phyloP scores from a whole-genome alignment of 805 yeast species.

The Metschnikowia vanudenii region DNA sequence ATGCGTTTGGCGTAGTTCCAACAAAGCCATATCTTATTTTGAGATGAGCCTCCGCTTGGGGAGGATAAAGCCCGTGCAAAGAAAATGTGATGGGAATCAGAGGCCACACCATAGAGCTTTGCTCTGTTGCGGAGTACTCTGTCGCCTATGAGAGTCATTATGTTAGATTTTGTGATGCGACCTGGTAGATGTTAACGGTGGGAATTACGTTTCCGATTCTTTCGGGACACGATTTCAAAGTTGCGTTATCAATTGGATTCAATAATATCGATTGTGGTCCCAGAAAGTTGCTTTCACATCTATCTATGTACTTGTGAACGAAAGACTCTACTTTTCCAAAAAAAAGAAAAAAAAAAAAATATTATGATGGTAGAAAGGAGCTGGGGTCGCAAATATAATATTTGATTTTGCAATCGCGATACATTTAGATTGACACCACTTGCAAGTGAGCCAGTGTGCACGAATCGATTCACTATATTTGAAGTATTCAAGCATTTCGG shows the following conservation, averaged over 20 bases:
- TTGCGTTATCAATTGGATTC: too few species aligned
- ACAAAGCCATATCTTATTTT: background rate
- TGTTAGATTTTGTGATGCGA: background rate
- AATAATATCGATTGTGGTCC: too few species aligned
- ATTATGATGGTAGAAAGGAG: too few species aligned
- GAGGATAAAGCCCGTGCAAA: background rate
- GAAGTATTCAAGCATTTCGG: too few species aligned
- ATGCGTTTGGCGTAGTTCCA: background rate
- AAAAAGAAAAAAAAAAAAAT: too few species aligned
- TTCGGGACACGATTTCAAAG: too few species aligned
- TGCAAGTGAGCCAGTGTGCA: background rate
- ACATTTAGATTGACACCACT: background rate
- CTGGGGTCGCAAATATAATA: background rate
- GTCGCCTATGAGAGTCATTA: conserved; percentile 12
- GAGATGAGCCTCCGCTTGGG: background rate
- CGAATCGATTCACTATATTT: background rate
- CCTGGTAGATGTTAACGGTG: too few species aligned
- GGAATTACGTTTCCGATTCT: too few species aligned
- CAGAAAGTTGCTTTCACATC: too few species aligned
- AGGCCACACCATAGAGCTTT: conserved; percentile 2
- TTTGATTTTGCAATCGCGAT: background rate
- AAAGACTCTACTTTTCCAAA: too few species aligned
- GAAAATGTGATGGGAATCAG: background rate
- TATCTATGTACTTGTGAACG: too few species aligned
- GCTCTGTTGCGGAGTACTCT: conserved; percentile 16